phyloP scores from a whole-genome alignment of 176 grass and related monocot genomes.

The Stipa capillata region DNA sequence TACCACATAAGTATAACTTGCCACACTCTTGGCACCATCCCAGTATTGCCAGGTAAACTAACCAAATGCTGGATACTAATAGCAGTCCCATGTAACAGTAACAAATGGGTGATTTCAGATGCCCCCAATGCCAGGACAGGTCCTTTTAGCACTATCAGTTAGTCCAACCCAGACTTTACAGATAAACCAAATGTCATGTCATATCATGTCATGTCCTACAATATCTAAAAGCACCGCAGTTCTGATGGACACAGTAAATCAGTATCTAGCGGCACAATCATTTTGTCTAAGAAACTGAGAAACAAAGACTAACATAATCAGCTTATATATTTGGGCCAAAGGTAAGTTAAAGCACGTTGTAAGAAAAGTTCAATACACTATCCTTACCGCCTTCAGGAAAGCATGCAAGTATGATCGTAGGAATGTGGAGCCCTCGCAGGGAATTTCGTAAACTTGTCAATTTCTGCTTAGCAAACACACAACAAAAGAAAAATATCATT shows the following conservation, averaged over 20 bases:
- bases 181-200: background rate
- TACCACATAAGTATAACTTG: background rate
- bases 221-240: background rate
- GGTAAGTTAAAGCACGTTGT: slow-evolving; percentile 13
- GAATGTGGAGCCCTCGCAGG: slow-evolving; percentile 24
- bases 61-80: background rate
- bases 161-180: background rate
- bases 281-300: background rate
- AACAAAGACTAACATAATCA: background rate
- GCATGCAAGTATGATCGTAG: slow-evolving; percentile 27
- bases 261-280: background rate
- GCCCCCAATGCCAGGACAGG: background rate
- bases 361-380: slow-evolving; percentile 25
- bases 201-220: background rate
- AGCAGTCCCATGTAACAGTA: background rate
- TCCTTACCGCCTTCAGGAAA: slow-evolving; percentile 47
- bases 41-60: too few species aligned
- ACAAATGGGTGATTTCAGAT: background rate
- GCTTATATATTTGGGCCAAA: background rate
- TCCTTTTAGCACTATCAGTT: background rate
- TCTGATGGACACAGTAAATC: background rate
- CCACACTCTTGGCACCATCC: background rate
- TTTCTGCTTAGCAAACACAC: slow-evolving; percentile 71
- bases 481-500: slow-evolving; percentile 42
- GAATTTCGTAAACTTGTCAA: slow-evolving; percentile 55